Conservation (phyloP, 345 rosid genomes). For the Gossypium bickii region DNA sequence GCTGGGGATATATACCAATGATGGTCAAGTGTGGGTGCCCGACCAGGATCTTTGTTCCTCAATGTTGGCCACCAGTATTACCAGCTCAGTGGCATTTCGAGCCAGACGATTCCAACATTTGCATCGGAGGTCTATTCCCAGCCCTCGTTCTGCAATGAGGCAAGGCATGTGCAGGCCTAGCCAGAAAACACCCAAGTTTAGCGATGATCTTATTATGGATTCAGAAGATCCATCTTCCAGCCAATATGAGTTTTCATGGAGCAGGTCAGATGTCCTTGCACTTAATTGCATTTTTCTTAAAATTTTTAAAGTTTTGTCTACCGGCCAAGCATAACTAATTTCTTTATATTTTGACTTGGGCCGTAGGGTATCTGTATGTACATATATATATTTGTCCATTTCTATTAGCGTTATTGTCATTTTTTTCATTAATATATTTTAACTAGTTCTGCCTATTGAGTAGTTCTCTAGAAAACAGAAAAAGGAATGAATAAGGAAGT, state of each 20-base stretch:
- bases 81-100: constrained; percentile 50
- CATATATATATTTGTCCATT: neutral
- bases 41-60: constrained; percentile 45
- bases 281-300: neutral
- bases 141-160: constrained; percentile 41
- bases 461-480: neutral
- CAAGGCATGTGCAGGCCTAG: constrained; percentile 39
- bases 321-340: too few species aligned
- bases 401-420: neutral
- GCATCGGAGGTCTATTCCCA: constrained; percentile 40
- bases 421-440: neutral
- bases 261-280: constrained; percentile 45
- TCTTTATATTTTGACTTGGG: too few species aligned
- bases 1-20: constrained; percentile 34
- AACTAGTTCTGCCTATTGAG: neutral
- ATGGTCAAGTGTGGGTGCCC: constrained; percentile 45
- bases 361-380: too few species aligned
- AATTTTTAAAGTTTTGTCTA: neutral
- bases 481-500: neutral
- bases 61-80: constrained; percentile 58
- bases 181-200: constrained; percentile 29
- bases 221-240: constrained; percentile 40
- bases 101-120: constrained; percentile 46
- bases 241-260: constrained; percentile 36
- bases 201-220: constrained; percentile 35